phyloP scores from a whole-genome alignment of 306 rosid genomes.

The Astragalus glycyphyllos region DNA sequence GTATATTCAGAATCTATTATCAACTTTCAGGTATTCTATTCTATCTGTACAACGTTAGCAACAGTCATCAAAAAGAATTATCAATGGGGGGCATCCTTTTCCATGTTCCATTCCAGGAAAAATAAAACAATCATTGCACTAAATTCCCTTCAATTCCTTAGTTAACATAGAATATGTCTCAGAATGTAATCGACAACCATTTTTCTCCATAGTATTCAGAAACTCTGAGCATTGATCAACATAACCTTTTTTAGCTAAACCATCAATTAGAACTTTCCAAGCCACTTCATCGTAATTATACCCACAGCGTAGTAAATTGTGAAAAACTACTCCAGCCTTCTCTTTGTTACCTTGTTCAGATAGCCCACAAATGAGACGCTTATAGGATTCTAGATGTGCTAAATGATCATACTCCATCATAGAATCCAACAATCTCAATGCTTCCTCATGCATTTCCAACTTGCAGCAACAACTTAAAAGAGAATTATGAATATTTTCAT shows the following conservation, averaged over 20 bases:
- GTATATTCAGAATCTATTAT: conserved; percentile 15
- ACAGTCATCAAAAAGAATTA: conserved; percentile 31
- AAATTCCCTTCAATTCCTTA: conserved; percentile 55
- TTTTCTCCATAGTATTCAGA: conserved; percentile 63
- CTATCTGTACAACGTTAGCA: conserved; percentile 26
- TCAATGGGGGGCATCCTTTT: conserved; percentile 35
- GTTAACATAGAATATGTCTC: conserved; percentile 71
- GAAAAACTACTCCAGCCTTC: conserved; percentile 70
- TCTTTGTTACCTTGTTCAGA: conserved; percentile 58
- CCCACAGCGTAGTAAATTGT: conserved; percentile 54
- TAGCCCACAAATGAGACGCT: conserved; percentile 72
- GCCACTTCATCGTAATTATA: conserved; percentile 81
- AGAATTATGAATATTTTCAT: conserved; percentile 60
- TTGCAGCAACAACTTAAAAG: conserved; percentile 71
- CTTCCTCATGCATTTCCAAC: conserved; percentile 62
- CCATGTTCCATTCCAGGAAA: conserved; percentile 24
- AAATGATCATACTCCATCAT: conserved; percentile 68
- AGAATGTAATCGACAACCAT: conserved; percentile 73
- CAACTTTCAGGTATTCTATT: conserved; percentile 41
- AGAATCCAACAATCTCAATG: conserved; percentile 60
- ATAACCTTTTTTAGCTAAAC: conserved; percentile 69
- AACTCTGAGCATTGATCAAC: conserved; percentile 66
- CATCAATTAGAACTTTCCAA: conserved; percentile 87
- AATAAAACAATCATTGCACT: conserved; percentile 29
- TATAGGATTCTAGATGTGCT: conserved; percentile 72